phyloP scores from a whole-genome alignment of 345 rosid genomes.

The Arabis alpina region DNA sequence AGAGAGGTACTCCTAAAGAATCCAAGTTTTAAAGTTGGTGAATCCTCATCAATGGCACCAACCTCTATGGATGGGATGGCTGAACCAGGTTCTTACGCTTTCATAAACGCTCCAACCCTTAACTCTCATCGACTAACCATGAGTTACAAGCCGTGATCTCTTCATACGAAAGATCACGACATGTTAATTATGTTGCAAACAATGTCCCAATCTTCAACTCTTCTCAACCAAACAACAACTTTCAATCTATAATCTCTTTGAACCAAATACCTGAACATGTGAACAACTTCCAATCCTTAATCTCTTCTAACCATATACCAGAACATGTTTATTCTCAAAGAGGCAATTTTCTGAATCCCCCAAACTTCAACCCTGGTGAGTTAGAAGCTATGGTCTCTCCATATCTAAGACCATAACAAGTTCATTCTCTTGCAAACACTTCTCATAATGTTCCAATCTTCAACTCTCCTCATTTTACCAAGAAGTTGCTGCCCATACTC shows the following conservation, averaged over 20 bases:
- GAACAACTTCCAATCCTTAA: too few relatives aligned
- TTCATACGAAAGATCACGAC: neutral
- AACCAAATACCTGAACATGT: too few relatives aligned
- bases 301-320: too few relatives aligned
- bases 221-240: neutral
- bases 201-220: neutral
- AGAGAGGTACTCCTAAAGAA: neutral
- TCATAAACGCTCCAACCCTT: too few relatives aligned
- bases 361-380: neutral
- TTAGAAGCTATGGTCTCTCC: neutral
- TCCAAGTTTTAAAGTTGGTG: neutral
- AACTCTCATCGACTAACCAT: neutral
- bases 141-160: neutral
- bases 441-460: neutral
- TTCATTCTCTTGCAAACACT: neutral
- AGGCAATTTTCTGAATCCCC: too few relatives aligned
- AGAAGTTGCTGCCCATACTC: neutral
- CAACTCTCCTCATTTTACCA: neutral
- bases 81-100: too few relatives aligned
- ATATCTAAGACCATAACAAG: neutral
- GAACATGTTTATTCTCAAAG: too few relatives aligned
- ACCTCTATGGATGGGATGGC: too few relatives aligned
- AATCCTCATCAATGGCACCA: slow-evolving; percentile 11
- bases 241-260: neutral
- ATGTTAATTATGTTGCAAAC: too few relatives aligned